These are phyloP conservation scores for Nemania sp. DNA, from an alignment of 2,329 filamentous ascomycete species.

Conservation along the genomic window DNA sequence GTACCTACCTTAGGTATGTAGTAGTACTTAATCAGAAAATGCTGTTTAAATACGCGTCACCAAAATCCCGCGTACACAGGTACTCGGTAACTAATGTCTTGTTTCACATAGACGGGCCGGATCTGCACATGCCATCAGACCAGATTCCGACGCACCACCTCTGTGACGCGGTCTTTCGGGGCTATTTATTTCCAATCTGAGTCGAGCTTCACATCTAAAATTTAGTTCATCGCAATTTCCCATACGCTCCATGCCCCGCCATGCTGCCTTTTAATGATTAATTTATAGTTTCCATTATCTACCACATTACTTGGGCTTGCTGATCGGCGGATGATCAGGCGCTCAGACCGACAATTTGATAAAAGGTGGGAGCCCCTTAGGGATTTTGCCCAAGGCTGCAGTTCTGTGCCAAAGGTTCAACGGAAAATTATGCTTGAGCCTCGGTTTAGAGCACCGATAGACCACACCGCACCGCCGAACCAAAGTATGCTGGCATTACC, in stretches of 20 bases:
- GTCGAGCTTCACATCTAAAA: constrained; percentile 8
- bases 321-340: no score
- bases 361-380: no score
- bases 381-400: not conserved
- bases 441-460: not conserved
- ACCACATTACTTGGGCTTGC: no score
- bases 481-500: no score
- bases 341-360: no score
- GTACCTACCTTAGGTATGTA: not conserved
- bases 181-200: constrained; percentile 16
- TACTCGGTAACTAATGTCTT: constrained; percentile 31
- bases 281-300: no score
- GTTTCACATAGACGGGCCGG: constrained; percentile 35
- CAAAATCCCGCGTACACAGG: no score
- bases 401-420: not conserved
- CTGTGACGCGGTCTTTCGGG: constrained; percentile 15
- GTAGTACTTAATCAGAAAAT: not conserved
- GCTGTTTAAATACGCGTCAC: constrained; percentile 16
- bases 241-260: not conserved
- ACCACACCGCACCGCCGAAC: not conserved
- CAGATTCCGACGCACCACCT: constrained; percentile 30
- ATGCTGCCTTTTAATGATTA: no score
- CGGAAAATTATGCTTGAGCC: not conserved
- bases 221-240: not conserved
- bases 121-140: constrained; percentile 33